A percentile compares a stretch with the other conserved stretches of the same genome.
These are phyloP conservation scores for Neurospora sp. DNA, from an alignment of 495 filamentous ascomycete genomes.

Conservation along the genomic window DNA sequence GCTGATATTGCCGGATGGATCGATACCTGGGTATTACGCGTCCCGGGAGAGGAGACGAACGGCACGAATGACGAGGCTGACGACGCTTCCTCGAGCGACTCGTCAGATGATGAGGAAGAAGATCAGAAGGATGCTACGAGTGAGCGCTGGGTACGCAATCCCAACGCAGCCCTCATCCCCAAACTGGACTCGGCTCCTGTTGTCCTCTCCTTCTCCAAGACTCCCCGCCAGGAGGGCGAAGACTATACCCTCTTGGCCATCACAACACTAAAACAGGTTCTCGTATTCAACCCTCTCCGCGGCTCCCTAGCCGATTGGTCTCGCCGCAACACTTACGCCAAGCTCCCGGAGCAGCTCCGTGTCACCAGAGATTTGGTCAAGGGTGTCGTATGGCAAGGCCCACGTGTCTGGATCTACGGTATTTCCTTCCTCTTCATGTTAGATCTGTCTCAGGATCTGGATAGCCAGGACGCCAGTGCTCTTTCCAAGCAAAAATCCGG, in stretches of 20 bases:
- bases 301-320: conserved; percentile 80
- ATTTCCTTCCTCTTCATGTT: conserved; percentile 87
- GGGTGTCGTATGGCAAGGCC: conserved; percentile 77
- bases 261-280: conserved; percentile 64
- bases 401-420: conserved; percentile 78
- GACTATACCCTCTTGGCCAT: conserved; percentile 61
- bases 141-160: conserved; percentile 57
- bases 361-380: conserved; percentile 65
- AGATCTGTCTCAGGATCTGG: conserved; percentile 66
- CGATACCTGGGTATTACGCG: conserved; percentile 70
- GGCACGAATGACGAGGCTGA: conserved; percentile 12
- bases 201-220: conserved; percentile 54
- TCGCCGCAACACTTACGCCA: conserved; percentile 63
- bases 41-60: conserved; percentile 27
- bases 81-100: conserved; percentile 17
- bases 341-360: conserved; percentile 62
- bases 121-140: conserved; percentile 22
- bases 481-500: conserved; percentile 15
- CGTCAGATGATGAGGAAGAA: conserved; percentile 18
- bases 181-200: conserved; percentile 53
- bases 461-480: conserved; percentile 14
- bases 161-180: conserved; percentile 59
- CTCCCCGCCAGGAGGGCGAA: conserved; percentile 11
- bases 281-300: conserved; percentile 63
- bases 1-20: conserved; percentile 78